phyloP scores from a whole-genome alignment of 805 yeast species.

The Suhomyces sp. region DNA sequence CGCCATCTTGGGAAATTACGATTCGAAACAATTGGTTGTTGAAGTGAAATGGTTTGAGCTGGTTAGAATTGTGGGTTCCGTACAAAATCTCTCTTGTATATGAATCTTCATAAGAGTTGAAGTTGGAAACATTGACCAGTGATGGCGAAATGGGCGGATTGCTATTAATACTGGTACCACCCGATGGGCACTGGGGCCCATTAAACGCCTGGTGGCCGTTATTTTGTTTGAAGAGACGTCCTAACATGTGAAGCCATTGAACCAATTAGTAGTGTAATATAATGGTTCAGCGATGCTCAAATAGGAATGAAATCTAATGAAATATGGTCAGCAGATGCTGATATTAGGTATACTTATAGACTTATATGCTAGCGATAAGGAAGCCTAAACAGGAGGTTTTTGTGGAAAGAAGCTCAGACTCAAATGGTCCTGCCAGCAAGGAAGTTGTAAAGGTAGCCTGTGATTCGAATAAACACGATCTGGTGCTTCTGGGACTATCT shows the following conservation, averaged over 20 bases:
- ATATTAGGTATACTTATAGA: background rate
- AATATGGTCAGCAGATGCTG: background rate
- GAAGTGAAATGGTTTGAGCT: constrained; percentile 24
- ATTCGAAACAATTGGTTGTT: constrained; percentile 38
- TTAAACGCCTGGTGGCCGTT: background rate
- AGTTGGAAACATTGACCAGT: constrained; percentile 5
- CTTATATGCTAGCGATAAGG: background rate
- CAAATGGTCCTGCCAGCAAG: background rate
- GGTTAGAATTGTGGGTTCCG: constrained; percentile 35
- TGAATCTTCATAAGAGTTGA: constrained; percentile 41
- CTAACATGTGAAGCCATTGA: constrained; percentile 9
- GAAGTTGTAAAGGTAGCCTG: background rate
- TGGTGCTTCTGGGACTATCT: background rate
- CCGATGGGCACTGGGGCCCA: background rate
- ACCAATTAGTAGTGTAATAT: background rate
- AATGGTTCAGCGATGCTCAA: background rate
- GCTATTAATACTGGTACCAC: background rate
- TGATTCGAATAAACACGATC: background rate
- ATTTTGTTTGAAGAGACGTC: constrained; percentile 14
- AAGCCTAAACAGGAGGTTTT: background rate
- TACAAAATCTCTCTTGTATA: constrained; percentile 47
- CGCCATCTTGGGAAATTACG: constrained; percentile 52
- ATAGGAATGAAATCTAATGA: too few species aligned
- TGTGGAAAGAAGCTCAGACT: background rate
- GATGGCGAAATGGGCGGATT: constrained; percentile 2